These are phyloP conservation scores for Cryptococcus sp. DNA, from an alignment of 1,284 basidiomycete genomes.

Conservation along the genomic window DNA sequence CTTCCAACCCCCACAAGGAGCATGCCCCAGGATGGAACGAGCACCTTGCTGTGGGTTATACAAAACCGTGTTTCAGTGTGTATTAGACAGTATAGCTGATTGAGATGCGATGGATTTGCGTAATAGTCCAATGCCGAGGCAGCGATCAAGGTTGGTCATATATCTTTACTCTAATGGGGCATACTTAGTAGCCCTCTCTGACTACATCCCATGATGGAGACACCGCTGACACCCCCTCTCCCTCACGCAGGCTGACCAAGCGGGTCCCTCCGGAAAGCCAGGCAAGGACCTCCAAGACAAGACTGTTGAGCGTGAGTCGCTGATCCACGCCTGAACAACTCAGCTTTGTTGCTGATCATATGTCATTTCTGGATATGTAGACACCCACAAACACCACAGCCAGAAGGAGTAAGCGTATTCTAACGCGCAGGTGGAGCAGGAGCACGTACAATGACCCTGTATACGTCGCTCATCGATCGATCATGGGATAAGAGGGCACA, in stretches of 20 bases:
- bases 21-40: constrained; percentile 51
- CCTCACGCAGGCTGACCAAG: constrained; percentile 35
- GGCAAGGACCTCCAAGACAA: constrained; percentile 41
- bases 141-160: constrained; percentile 37
- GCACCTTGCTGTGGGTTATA: constrained; percentile 42
- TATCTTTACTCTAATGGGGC: background rate
- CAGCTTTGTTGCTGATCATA: background rate
- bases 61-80: no score
- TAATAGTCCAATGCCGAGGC: constrained; percentile 46
- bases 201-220: background rate
- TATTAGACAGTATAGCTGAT: no score
- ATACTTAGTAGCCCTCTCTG: no score
- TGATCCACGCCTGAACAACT: background rate
- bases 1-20: constrained; percentile 37
- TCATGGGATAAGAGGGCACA: no score
- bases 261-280: constrained; percentile 31
- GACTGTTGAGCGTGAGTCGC: constrained; percentile 39
- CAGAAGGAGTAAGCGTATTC: no score
- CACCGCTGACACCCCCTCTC: constrained; percentile 1
- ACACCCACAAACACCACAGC: constrained; percentile 38
- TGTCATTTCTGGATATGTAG: constrained; percentile 13
- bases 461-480: no score
- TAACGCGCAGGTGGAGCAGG: background rate
- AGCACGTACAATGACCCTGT: no score
- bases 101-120: background rate